Conservation (phyloP, 306 rosid genomes). For the Cucurbita moschata region DNA sequence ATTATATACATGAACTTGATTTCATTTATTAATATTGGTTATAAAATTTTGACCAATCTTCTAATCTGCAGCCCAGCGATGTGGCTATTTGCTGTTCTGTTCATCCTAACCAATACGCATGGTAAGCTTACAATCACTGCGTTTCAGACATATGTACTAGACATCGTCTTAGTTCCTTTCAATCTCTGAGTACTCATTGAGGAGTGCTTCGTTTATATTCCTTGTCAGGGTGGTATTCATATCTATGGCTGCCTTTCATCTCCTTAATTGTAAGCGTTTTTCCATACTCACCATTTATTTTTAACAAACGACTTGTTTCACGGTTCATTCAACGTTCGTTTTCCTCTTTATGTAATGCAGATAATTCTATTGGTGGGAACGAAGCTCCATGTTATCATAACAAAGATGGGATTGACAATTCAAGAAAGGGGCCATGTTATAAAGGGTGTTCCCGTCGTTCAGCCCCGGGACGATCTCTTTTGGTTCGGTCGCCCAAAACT, state of each 20-base stretch:
- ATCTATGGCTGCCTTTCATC: conserved; percentile 68
- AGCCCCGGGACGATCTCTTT: conserved; percentile 59
- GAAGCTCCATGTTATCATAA: conserved; percentile 57
- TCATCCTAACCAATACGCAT: conserved; percentile 39
- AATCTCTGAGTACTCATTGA: not conserved
- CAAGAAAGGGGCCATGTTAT: conserved; percentile 59
- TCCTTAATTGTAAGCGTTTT: conserved; percentile 54
- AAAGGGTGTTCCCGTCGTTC: conserved; percentile 60
- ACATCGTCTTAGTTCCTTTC: not conserved
- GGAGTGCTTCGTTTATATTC: not conserved
- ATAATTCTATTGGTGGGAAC: conserved; percentile 62
- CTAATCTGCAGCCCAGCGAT: conserved; percentile 52
- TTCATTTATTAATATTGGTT: not conserved
- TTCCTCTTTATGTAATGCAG: conserved; percentile 16
- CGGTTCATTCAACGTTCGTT: not conserved
- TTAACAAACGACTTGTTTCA: not conserved
- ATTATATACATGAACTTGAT: not conserved
- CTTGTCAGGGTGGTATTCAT: conserved; percentile 50
- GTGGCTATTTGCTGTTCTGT: conserved; percentile 63
- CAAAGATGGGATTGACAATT: conserved; percentile 53
- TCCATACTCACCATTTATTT: not conserved
- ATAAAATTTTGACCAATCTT: conserved; percentile 5
- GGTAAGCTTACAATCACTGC: conserved; percentile 31
- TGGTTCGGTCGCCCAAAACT: conserved; percentile 63
- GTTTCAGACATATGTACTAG: no score